Evolutionary conservation across 1,284 basidiomycete genomes (phyloP).

Genomic region (Amylostereum areolatum): DNA sequence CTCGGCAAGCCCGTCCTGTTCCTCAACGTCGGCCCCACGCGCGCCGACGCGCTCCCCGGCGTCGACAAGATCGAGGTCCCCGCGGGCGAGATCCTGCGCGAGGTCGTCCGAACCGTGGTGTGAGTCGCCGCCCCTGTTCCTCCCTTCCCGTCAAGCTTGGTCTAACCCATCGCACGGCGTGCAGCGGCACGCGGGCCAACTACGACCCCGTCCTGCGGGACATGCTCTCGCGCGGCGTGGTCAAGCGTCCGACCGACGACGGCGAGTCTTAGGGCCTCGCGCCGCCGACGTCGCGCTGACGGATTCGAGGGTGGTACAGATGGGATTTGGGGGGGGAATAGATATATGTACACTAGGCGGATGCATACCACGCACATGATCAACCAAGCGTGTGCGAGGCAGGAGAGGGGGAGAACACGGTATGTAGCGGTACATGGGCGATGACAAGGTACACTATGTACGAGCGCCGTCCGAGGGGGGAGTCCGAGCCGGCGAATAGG

Average conservation of each 20-base stretch:
- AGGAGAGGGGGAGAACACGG: conserved; percentile 6
- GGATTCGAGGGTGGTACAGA: too few species aligned
- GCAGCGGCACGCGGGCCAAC: conserved; percentile 33
- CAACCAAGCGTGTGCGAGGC: background rate
- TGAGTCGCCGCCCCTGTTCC: conserved; percentile 28
- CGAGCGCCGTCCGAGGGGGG: conserved; percentile 4
- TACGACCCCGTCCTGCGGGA: conserved; percentile 36
- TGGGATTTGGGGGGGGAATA: conserved; percentile 20
- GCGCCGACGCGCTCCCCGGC: conserved; percentile 70
- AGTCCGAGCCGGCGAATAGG: conserved; percentile 1
- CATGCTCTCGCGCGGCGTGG: conserved; percentile 51
- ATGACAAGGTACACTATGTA: conserved; percentile 4
- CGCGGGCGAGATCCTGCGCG: conserved; percentile 63
- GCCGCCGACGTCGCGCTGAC: too few species aligned
- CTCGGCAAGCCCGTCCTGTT: conserved; percentile 73
- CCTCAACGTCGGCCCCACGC: conserved; percentile 81
- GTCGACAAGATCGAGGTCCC: conserved; percentile 74
- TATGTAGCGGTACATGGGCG: conserved; percentile 2
- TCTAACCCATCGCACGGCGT: background rate
- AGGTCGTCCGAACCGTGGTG: conserved; percentile 53
- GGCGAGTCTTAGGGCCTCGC: conserved; percentile 18
- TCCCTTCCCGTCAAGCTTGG: too few species aligned
- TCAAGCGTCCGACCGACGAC: conserved; percentile 40
- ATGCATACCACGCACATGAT: too few species aligned
- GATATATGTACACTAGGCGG: too few species aligned